Evolutionary conservation across 148 eudicot genomes (phyloP).

Genomic region (Vaccinium vitisidaea): DNA sequence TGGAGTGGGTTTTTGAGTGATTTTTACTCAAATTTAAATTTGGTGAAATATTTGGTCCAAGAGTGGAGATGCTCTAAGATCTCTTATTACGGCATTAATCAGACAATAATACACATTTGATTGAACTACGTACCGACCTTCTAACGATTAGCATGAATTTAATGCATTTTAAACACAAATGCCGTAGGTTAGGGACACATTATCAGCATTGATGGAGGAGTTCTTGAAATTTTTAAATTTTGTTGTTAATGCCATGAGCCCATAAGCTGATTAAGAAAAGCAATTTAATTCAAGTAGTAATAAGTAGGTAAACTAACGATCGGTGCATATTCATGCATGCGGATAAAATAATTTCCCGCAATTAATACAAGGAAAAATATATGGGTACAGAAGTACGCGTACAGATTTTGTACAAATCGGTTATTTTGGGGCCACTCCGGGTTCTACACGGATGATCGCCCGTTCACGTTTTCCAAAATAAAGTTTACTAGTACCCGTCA

Average conservation of each 20-base stretch:
- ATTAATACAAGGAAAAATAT: no score
- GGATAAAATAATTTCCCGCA: neutral
- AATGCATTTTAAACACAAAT: neutral
- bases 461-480: no score
- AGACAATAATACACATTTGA: neutral
- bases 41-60: no score
- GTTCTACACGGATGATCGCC: no score
- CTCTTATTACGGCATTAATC: neutral
- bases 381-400: no score
- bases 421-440: no score
- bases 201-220: neutral
- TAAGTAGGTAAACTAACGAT: neutral
- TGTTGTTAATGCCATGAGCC: neutral
- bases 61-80: no score
- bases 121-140: neutral
- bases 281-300: neutral
- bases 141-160: neutral
- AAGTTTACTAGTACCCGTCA: no score
- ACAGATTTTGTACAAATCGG: no score
- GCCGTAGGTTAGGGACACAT: neutral
- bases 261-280: neutral
- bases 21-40: no score
- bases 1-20: no score
- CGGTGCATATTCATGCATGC: neutral
- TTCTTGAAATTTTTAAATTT: neutral